phyloP scores from a whole-genome alignment of 2,329 filamentous ascomycete genomes.

The Alternaria angustiovoidea region DNA sequence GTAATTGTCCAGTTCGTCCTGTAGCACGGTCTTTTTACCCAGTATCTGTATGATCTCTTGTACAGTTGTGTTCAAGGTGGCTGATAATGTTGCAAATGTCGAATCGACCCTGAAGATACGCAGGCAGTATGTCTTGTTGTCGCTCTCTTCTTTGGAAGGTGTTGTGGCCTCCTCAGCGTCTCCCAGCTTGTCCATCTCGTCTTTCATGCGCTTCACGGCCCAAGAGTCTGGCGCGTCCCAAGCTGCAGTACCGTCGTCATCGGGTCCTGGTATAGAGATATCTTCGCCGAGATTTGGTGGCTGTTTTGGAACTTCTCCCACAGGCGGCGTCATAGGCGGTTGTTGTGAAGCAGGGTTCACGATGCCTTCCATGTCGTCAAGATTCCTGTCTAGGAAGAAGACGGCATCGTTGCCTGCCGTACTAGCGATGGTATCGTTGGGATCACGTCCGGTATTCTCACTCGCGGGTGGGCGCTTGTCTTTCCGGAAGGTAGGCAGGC shows the following conservation, averaged over 20 bases:
- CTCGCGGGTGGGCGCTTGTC: slow-evolving; percentile 40
- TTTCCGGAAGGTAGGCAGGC: slow-evolving; percentile 61
- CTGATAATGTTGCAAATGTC: slow-evolving; percentile 91
- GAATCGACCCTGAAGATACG: slow-evolving; percentile 93
- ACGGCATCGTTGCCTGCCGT: slow-evolving; percentile 64
- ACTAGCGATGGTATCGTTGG: slow-evolving; percentile 51
- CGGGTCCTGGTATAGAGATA: slow-evolving; percentile 35
- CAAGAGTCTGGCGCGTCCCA: slow-evolving; percentile 98
- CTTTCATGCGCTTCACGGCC: slow-evolving; percentile 79
- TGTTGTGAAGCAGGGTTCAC: slow-evolving; percentile 65
- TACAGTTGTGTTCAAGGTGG: slow-evolving; percentile 83
- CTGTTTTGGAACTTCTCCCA: slow-evolving; percentile 51
- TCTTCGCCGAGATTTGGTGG: slow-evolving; percentile 62
- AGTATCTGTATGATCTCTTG: slow-evolving; percentile 88
- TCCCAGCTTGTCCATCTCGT: slow-evolving; percentile 66
- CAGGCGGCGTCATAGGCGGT: slow-evolving; percentile 74
- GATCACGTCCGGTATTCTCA: slow-evolving; percentile 53
- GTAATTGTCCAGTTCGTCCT: slow-evolving; percentile 91
- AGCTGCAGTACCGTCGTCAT: slow-evolving; percentile 59
- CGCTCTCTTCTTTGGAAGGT: slow-evolving; percentile 75
- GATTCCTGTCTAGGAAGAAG: slow-evolving; percentile 85
- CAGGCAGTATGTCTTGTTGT: slow-evolving; percentile 83
- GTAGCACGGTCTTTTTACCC: slow-evolving; percentile 91
- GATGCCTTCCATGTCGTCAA: slow-evolving; percentile 92
- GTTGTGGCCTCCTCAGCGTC: slow-evolving; percentile 75